Evolutionary conservation across 176 grass and related monocot species (phyloP), one percentile per base, ranked within the genome.

Genomic region (Aegilops longissima): DNA sequence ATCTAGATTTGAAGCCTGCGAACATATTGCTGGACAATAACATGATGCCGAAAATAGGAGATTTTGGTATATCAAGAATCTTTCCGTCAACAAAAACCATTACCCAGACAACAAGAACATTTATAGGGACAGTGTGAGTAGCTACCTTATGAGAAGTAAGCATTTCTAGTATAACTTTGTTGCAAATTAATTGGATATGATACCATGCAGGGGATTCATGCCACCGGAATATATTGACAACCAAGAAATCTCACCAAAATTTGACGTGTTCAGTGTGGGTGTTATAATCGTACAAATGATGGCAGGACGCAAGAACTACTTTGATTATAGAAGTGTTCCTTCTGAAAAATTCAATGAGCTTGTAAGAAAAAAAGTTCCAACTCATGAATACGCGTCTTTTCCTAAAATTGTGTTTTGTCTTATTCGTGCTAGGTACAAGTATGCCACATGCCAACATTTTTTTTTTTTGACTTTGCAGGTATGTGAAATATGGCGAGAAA

Each of bases 21-120:
- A 42, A 42, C 2, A 42, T 42, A 10, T 42, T 42, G 40, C 9
- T 42, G 34, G 67, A 38, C 3, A 36, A 70, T 0, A 70, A 11
- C 1, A 38, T 70, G 33, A 70, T 5, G 0, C 33, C 67, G 0
- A 70, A 38, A 70, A 70, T 70, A 1, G 67, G 67, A 12, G 67
- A 70, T 70, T 70, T 70, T 70, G 67, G 67, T 70, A 38, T 70
- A 70, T 70, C 67, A 70, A 70, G 34, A n/a, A 8, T 70, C 8
- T 21, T 70, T 5, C 21, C 67, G 0, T 5, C 34, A 38, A 11
- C 3, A 0, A 4, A 5, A 38, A 70, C 67, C 20, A 21, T 33
- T 21, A 70, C 8, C 8, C 10, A 1, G 0, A 0, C 34, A 21
- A 5, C 8, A 11, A 70, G 17, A 2, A 39, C 36, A 38, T 17